phyloP scores from a whole-genome alignment of 2,329 filamentous ascomycete species.

The Aureobasidium uvarum region DNA sequence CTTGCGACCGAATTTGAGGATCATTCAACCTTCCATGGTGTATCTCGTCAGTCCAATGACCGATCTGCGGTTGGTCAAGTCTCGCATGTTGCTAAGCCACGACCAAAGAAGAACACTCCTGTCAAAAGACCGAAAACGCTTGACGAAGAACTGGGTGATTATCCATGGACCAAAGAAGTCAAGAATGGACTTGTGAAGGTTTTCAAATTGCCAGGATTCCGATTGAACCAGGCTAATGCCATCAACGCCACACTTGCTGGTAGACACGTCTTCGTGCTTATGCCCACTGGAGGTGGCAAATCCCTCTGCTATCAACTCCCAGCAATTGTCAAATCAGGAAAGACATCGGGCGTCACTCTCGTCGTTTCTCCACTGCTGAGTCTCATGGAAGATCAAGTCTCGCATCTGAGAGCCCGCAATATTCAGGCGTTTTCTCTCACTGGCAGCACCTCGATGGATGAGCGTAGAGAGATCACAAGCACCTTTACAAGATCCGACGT shows the following conservation, averaged over 20 bases:
- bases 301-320: conserved; percentile 96
- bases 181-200: conserved; percentile 73
- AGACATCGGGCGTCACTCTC: conserved; percentile 80
- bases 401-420: conserved; percentile 69
- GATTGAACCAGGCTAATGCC: conserved; percentile 87
- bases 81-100: conserved; percentile 32
- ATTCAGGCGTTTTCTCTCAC: conserved; percentile 83
- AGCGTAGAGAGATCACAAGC: conserved; percentile 65
- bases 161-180: conserved; percentile 84
- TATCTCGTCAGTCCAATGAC: neutral
- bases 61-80: conserved; percentile 38
- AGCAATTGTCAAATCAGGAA: conserved; percentile 75
- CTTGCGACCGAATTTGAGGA: conserved; percentile 47
- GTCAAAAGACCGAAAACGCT: conserved; percentile 28
- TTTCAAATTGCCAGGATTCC: conserved; percentile 83
- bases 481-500: conserved; percentile 62
- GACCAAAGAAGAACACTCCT: conserved; percentile 25
- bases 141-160: conserved; percentile 51
- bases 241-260: conserved; percentile 90
- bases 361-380: conserved; percentile 94
- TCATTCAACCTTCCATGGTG: conserved; percentile 30
- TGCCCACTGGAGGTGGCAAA: conserved; percentile 97
- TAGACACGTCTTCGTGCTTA: conserved; percentile 89
- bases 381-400: conserved; percentile 95
- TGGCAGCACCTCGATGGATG: conserved; percentile 64